Conservation (phyloP, 2,329 filamentous ascomycete species). For the Niveomyces coronatus region DNA sequence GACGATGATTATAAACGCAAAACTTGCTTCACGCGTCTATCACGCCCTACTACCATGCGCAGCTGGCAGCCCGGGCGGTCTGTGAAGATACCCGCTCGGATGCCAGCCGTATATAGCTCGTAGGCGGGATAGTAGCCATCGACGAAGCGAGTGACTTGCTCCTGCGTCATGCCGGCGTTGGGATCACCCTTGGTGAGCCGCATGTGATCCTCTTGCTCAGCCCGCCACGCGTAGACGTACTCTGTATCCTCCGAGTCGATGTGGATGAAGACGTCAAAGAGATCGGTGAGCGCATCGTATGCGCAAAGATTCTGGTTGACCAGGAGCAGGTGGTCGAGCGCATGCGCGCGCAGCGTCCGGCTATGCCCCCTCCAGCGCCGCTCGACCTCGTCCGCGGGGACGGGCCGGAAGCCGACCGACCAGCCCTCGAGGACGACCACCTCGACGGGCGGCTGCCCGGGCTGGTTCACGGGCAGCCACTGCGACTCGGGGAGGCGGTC, state of each 20-base stretch:
- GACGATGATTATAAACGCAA: constrained; percentile 34
- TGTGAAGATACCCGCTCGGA: constrained; percentile 47
- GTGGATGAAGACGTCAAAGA: constrained; percentile 46
- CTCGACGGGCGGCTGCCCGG: constrained; percentile 37
- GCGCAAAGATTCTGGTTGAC: constrained; percentile 36
- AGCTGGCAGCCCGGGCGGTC: constrained; percentile 45
- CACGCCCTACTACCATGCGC: constrained; percentile 48
- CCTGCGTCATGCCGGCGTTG: constrained; percentile 65
- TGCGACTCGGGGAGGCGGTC: constrained; percentile 54
- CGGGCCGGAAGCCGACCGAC: constrained; percentile 73
- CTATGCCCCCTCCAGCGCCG: constrained; percentile 40
- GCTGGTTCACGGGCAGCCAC: constrained; percentile 51
- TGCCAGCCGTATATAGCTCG: constrained; percentile 53
- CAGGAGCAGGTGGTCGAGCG: constrained; percentile 37
- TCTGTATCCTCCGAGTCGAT: constrained; percentile 59
- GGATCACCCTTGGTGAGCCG: constrained; percentile 48
- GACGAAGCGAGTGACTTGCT: constrained; percentile 67
- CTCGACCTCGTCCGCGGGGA: constrained; percentile 41
- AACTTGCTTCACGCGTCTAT: constrained; percentile 49
- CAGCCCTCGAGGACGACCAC: constrained; percentile 82
- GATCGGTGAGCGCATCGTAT: constrained; percentile 40
- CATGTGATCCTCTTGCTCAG: constrained; percentile 68
- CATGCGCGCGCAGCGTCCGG: constrained; percentile 38
- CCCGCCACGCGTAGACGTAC: constrained; percentile 77
- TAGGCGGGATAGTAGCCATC: constrained; percentile 61